Percentiles rank a stretch among this genome's conserved stretches.
Evolutionary conservation across 139 green algal genomes (phyloP).

Genomic region (Picochlorum sp.): DNA sequence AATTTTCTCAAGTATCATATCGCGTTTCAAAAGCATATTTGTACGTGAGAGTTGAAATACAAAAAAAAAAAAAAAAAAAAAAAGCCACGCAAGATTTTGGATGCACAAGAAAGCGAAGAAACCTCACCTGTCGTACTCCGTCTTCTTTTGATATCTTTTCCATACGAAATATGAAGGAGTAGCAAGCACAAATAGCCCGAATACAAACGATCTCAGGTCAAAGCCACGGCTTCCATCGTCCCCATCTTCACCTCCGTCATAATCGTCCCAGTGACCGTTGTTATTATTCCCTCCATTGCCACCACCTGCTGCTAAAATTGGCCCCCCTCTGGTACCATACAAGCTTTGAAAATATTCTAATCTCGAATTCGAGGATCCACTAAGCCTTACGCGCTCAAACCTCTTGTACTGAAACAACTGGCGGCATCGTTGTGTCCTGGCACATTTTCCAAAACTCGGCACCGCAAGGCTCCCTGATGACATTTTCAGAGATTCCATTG

Average conservation of each 20-base stretch:
- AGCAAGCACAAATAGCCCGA: neutral
- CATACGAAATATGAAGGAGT: neutral
- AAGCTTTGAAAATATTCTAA: neutral
- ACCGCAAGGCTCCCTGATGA: too few relatives aligned
- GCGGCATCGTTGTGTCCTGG: neutral
- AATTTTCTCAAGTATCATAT: too few relatives aligned
- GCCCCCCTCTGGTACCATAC: neutral
- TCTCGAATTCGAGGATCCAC: neutral
- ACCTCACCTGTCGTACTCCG: neutral
- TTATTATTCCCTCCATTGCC: neutral
- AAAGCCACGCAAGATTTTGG: neutral
- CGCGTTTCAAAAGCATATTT: too few relatives aligned
- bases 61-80: neutral
- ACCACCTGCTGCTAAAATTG: neutral
- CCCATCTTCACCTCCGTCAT: neutral
- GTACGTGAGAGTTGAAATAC: too few relatives aligned
- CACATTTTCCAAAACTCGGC: neutral
- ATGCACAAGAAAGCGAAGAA: neutral
- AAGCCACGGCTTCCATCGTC: neutral
- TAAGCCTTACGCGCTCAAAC: neutral
- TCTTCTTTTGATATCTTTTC: neutral
- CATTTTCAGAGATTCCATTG: too few relatives aligned
- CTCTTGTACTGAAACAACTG: neutral
- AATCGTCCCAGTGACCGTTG: neutral
- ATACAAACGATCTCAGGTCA: conserved; percentile 1